These are phyloP conservation scores for Vanrija humicola DNA, from an alignment of 1,284 basidiomycete species.

Conservation along the genomic window DNA sequence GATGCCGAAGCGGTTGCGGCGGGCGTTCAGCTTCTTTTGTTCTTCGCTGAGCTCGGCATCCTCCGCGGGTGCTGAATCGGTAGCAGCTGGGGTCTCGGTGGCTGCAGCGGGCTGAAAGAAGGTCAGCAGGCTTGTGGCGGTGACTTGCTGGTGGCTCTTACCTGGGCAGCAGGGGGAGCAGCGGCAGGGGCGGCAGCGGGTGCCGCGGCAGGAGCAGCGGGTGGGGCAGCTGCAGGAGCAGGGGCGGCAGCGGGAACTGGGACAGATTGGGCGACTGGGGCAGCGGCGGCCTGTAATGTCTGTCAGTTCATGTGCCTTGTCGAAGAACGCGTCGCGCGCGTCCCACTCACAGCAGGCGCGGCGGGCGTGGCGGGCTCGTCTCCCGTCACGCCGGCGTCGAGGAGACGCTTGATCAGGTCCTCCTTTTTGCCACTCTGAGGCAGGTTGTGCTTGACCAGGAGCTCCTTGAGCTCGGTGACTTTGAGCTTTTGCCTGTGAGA, in stretches of 20 bases:
- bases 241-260: neutral
- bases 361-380: slow-evolving; percentile 4
- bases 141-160: neutral
- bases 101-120: neutral
- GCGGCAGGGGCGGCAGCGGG: neutral
- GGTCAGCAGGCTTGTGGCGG: neutral
- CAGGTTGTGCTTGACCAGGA: slow-evolving; percentile 38
- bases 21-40: slow-evolving; percentile 42
- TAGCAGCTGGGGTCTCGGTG: slow-evolving; percentile 2
- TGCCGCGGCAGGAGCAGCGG: neutral
- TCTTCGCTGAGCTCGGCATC: slow-evolving; percentile 33
- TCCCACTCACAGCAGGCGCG: neutral
- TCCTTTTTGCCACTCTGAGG: slow-evolving; percentile 48
- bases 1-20: slow-evolving; percentile 47
- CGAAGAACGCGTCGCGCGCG: no score
- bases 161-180: slow-evolving; percentile 1
- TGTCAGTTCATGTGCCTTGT: neutral
- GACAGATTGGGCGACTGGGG: neutral
- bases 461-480: slow-evolving; percentile 50
- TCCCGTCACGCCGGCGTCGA: slow-evolving; percentile 34
- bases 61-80: slow-evolving; percentile 1
- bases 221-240: neutral
- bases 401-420: slow-evolving; percentile 47
- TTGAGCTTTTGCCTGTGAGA: slow-evolving; percentile 47
- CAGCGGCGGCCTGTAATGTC: slow-evolving; percentile 6